These are phyloP conservation scores for Senecio squalidus DNA, from an alignment of 140 eudicot species.

Conservation along the genomic window DNA sequence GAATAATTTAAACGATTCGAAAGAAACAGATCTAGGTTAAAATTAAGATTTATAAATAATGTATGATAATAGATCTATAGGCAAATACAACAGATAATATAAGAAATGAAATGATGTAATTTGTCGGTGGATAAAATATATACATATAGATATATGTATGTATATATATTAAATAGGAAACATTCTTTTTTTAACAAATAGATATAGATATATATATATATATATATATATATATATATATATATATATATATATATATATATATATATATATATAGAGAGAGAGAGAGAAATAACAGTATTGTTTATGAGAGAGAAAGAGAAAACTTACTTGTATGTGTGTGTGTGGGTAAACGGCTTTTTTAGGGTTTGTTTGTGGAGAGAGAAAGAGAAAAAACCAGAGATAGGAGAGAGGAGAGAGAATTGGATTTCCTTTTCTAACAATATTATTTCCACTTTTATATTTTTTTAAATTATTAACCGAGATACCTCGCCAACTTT, in stretches of 20 bases:
- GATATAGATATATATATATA: not conserved
- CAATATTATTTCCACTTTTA: not conserved
- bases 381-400: slow-evolving; percentile 18
- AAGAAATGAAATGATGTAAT: not conserved
- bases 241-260: too few relatives aligned
- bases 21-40: slow-evolving; percentile 5
- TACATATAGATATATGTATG: not conserved
- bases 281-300: slow-evolving; percentile 16
- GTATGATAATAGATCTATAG: not conserved
- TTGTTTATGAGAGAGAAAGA: slow-evolving; percentile 21
- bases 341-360: slow-evolving; percentile 41
- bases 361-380: slow-evolving; percentile 50
- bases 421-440: not conserved
- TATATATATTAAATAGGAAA: slow-evolving; percentile 7
- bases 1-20: not conserved
- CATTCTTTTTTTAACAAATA: slow-evolving; percentile 2
- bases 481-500: not conserved
- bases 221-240: too few relatives aligned
- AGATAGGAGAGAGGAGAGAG: slow-evolving; percentile 27
- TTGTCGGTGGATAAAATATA: slow-evolving; percentile 11
- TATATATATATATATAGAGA: not conserved
- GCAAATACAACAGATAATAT: not conserved
- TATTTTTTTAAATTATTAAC: not conserved
- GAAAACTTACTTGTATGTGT: slow-evolving; percentile 41
- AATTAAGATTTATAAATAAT: not conserved